phyloP scores from a whole-genome alignment of 164 flowering plant species.

The Amborella trichopoda region DNA sequence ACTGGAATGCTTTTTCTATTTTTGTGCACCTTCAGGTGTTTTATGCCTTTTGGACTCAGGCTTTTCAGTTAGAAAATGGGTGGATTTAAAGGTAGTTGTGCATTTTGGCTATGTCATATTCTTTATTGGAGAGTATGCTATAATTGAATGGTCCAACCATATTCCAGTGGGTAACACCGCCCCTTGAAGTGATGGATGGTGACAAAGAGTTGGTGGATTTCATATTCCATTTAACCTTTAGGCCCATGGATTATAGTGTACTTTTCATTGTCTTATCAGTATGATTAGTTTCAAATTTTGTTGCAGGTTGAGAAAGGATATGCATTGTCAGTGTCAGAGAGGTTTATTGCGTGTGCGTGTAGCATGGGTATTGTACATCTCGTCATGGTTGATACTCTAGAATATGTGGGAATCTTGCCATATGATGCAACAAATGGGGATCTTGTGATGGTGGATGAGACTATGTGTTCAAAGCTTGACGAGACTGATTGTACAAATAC shows the following conservation, averaged over 20 bases:
- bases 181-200: too few species aligned
- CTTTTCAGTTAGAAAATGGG: conserved; percentile 28
- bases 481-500: conserved; percentile 9
- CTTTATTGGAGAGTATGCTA: too few species aligned
- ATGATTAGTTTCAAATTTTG: too few species aligned
- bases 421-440: conserved; percentile 30
- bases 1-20: too few species aligned
- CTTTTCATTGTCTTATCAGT: too few species aligned
- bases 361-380: conserved; percentile 53
- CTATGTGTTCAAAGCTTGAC: conserved; percentile 3
- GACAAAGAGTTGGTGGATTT: too few species aligned
- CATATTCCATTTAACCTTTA: too few species aligned
- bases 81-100: conserved; percentile 70
- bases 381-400: conserved; percentile 22
- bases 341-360: conserved; percentile 70
- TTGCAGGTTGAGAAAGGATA: conserved; percentile 55
- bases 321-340: conserved; percentile 42
- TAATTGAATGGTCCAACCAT: too few species aligned
- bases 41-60: conserved; percentile 42
- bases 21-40: conserved; percentile 41
- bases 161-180: too few species aligned
- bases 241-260: too few species aligned
- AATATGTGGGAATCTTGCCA: conserved; percentile 29
- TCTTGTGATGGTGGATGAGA: conserved; percentile 6
- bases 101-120: too few species aligned